A percentile compares a stretch with the other conserved stretches of the same genome.
phyloP scores from a whole-genome alignment of 164 flowering plant genomes.

The Magnolia changhungtana region DNA sequence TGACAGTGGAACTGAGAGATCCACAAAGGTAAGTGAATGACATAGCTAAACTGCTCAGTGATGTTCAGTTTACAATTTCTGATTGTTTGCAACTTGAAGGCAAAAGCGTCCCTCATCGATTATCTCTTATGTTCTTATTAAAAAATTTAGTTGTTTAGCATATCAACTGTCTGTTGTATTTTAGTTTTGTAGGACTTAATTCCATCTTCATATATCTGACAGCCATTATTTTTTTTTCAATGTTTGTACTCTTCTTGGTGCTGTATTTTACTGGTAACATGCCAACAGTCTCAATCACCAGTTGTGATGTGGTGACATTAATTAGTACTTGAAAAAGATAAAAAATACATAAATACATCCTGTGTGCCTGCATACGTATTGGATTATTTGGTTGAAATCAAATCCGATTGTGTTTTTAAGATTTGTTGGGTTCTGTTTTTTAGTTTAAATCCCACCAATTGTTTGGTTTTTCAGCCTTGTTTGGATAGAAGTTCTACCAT shows the following conservation, averaged over 20 bases:
- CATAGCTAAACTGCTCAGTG: not conserved
- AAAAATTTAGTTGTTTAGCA: not conserved
- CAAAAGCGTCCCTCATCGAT: not conserved
- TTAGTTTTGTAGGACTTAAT: not conserved
- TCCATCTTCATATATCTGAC: not conserved
- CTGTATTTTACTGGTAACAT: no score
- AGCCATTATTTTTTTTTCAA: not conserved
- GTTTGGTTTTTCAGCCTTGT: no score
- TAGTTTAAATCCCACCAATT: no score
- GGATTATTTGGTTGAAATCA: no score
- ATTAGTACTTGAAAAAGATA: not conserved
- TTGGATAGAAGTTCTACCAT: no score
- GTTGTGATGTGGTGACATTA: not conserved
- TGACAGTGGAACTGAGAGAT: no score
- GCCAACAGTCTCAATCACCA: not conserved
- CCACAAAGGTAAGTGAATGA: not conserved
- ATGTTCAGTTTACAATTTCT: not conserved
- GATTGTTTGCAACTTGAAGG: not conserved
- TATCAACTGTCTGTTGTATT: not conserved
- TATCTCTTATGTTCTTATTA: not conserved
- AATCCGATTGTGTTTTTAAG: no score
- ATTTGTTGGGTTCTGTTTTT: no score
- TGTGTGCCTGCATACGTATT: no score
- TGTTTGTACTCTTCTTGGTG: not conserved
- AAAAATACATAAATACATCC: no score